Evolutionary conservation across 78 protist genomes (phyloP).

Genomic region (Dictyostelium discoideum): DNA sequence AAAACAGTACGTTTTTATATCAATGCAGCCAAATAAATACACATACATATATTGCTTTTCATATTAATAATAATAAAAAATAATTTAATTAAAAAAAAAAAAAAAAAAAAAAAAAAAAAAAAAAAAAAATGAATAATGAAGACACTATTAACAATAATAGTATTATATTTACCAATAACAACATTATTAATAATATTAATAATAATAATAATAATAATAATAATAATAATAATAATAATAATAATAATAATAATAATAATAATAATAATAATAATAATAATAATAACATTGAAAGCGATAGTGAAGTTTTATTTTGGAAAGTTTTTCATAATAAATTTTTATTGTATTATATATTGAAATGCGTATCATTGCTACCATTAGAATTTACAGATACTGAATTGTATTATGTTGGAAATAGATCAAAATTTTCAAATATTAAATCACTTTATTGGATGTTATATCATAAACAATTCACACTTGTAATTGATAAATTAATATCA

Average conservation of each 20-base stretch:
- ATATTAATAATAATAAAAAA: too few species aligned
- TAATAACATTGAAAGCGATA: not conserved
- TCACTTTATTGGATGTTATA: not conserved
- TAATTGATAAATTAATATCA: not conserved
- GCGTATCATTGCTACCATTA: not conserved
- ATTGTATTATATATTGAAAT: too few species aligned
- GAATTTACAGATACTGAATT: not conserved
- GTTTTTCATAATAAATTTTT: not conserved
- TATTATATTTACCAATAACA: too few species aligned
- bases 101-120: too few species aligned
- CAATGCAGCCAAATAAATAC: not conserved
- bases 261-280: too few species aligned
- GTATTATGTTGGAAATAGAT: not conserved
- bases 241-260: too few species aligned
- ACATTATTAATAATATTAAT: too few species aligned
- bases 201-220: too few species aligned
- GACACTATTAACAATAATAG: not conserved
- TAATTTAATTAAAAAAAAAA: too few species aligned
- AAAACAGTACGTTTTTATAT: too few species aligned
- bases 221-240: too few species aligned
- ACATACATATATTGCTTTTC: not conserved
- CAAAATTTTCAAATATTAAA: not conserved
- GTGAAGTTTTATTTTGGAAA: not conserved
- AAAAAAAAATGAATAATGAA: not conserved
- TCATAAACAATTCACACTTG: not conserved